These are phyloP conservation scores for Diplodia mutila DNA, from an alignment of 2,329 filamentous ascomycete genomes.

Conservation along the genomic window DNA sequence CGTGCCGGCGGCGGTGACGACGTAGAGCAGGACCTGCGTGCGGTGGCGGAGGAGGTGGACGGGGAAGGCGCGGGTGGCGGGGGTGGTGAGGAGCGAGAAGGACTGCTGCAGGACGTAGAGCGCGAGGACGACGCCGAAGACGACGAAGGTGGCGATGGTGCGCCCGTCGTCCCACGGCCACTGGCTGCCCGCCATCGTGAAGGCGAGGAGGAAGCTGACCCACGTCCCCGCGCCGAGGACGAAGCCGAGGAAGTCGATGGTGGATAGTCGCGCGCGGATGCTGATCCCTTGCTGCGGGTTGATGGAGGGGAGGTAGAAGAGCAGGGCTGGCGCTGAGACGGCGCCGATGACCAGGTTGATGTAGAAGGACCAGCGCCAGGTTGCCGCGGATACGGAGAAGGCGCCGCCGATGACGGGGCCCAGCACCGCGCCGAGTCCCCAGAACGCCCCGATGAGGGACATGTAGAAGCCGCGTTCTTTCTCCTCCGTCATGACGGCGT, in stretches of 20 bases:
- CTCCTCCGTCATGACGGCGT: constrained; percentile 31
- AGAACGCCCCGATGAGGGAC: constrained; percentile 39
- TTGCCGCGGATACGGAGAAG: constrained; percentile 37
- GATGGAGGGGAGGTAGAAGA: neutral
- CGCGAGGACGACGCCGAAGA: constrained; percentile 49
- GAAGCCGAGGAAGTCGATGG: constrained; percentile 7
- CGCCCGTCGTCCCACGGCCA: constrained; percentile 53
- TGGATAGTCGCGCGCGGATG: neutral
- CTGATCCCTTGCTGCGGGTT: constrained; percentile 19
- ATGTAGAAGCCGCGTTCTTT: constrained; percentile 40
- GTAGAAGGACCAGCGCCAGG: constrained; percentile 49
- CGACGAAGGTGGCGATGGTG: constrained; percentile 52
- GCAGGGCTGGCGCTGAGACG: neutral
- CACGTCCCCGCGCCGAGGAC: constrained; percentile 49
- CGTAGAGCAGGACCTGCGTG: neutral
- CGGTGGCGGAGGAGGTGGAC: neutral
- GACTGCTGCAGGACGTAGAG: constrained; percentile 39
- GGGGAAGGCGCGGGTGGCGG: neutral
- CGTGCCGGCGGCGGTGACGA: neutral
- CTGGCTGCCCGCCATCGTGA: constrained; percentile 55
- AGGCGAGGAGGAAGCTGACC: constrained; percentile 50
- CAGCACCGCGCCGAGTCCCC: constrained; percentile 43
- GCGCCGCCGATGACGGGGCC: constrained; percentile 46
- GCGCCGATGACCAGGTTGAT: constrained; percentile 18
- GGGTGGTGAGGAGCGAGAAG: neutral